Evolutionary conservation across 495 filamentous ascomycete species (phyloP).

Genomic region (Clavariopsis aquatica): DNA sequence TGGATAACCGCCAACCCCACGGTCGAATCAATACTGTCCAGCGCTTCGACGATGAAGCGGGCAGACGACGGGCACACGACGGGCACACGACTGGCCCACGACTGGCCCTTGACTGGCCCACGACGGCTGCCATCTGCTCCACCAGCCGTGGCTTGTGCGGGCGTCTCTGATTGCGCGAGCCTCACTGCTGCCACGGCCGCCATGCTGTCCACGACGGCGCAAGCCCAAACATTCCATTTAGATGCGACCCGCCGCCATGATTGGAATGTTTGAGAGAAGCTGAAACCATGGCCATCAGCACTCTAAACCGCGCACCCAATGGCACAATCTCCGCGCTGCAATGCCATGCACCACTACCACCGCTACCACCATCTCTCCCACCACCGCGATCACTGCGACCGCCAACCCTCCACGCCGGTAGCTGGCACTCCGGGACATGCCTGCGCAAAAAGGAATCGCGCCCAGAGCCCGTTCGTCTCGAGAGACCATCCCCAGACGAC

Average conservation of each 20-base stretch:
- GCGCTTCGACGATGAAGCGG: slow-evolving; percentile 20
- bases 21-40: slow-evolving; percentile 19
- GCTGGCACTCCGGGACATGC: slow-evolving; percentile 11
- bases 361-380: no score
- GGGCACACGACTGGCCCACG: no score
- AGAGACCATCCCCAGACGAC: background rate
- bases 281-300: slow-evolving; percentile 22
- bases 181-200: background rate
- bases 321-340: background rate
- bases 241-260: slow-evolving; percentile 8
- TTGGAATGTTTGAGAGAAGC: slow-evolving; percentile 13
- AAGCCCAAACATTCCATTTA: slow-evolving; percentile 10
- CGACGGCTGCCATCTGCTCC: background rate
- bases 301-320: slow-evolving; percentile 24
- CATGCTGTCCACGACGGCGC: slow-evolving; percentile 1
- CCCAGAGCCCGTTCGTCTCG: background rate
- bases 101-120: no score
- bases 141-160: background rate
- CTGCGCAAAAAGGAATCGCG: background rate
- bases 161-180: slow-evolving; percentile 3
- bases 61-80: no score
- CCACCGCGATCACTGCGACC: no score
- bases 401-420: no score
- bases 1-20: slow-evolving; percentile 2
- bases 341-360: background rate